Percentiles rank a stretch among this genome's conserved stretches.
Evolutionary conservation across 2,329 filamentous ascomycete genomes (phyloP).

Genomic region (Verticillium nonalfalfae): DNA sequence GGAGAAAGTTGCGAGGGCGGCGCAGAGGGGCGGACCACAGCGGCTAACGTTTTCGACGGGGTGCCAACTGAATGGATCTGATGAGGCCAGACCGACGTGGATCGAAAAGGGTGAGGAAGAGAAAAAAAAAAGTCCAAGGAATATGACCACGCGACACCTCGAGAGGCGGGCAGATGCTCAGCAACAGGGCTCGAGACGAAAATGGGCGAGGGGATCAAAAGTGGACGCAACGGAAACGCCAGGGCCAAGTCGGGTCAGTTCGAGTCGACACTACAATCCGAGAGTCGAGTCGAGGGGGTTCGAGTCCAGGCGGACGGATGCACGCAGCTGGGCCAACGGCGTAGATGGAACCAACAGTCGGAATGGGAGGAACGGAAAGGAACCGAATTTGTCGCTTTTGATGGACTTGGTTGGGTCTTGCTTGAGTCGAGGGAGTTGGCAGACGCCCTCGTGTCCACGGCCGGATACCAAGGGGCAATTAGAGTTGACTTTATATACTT

Average conservation of each 20-base stretch:
- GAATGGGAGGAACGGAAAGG: too few relatives aligned
- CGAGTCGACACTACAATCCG: neutral
- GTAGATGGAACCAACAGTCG: neutral
- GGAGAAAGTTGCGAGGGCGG: neutral
- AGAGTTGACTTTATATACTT: neutral
- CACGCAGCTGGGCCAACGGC: neutral
- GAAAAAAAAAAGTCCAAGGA: neutral
- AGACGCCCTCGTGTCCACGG: neutral
- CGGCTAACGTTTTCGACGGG: neutral
- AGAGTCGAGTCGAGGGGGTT: neutral
- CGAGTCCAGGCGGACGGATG: neutral
- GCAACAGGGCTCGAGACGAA: neutral
- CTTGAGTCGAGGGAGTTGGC: neutral
- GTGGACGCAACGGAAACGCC: neutral
- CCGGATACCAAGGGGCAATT: neutral
- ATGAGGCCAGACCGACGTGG: neutral
- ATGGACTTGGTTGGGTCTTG: neutral
- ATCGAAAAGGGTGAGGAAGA: neutral
- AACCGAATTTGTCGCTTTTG: neutral
- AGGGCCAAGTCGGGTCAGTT: neutral
- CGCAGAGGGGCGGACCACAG: neutral
- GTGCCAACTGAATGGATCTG: neutral
- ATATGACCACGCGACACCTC: neutral
- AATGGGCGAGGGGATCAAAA: neutral
- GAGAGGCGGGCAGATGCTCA: neutral